These are phyloP conservation scores for Chaetomiaceae sp. DNA, from an alignment of 2,329 filamentous ascomycete genomes.

Conservation along the genomic window DNA sequence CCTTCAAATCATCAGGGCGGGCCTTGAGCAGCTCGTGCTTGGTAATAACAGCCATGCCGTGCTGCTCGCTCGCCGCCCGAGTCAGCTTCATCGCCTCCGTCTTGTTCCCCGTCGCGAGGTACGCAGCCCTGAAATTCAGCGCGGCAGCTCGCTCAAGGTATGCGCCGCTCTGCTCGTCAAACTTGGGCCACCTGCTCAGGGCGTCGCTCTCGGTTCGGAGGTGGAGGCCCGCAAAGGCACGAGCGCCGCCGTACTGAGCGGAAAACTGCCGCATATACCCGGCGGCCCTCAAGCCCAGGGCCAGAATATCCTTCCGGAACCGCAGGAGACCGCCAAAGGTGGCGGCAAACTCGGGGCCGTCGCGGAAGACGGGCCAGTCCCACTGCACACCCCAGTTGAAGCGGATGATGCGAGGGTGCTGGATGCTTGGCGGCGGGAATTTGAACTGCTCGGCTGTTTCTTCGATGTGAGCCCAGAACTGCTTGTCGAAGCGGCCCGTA, in stretches of 20 bases:
- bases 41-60: conserved; percentile 34
- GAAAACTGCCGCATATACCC: conserved; percentile 34
- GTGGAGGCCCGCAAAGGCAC: conserved; percentile 39
- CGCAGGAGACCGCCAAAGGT: conserved; percentile 40
- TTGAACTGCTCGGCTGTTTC: conserved; percentile 27
- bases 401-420: conserved; percentile 36
- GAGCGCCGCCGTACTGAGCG: conserved; percentile 19
- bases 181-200: conserved; percentile 42
- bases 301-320: conserved; percentile 39
- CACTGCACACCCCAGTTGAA: conserved; percentile 42
- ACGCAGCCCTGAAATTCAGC: conserved; percentile 35
- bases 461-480: conserved; percentile 33
- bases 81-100: conserved; percentile 39
- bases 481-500: conserved; percentile 34
- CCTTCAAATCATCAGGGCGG: conserved; percentile 28
- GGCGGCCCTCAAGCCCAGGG: conserved; percentile 35
- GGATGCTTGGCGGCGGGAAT: conserved; percentile 16
- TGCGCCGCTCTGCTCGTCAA: conserved; percentile 36
- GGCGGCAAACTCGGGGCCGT: conserved; percentile 43
- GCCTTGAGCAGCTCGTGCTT: conserved; percentile 35
- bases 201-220: conserved; percentile 46
- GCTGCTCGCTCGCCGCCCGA: conserved; percentile 29
- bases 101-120: conserved; percentile 42
- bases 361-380: conserved; percentile 43
- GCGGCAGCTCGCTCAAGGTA: conserved; percentile 35